Evolutionary conservation across 1,284 basidiomycete genomes (phyloP), one percentile per base, ranked within the genome.

Genomic region (Sporisorium iseilematis-ciliati): DNA sequence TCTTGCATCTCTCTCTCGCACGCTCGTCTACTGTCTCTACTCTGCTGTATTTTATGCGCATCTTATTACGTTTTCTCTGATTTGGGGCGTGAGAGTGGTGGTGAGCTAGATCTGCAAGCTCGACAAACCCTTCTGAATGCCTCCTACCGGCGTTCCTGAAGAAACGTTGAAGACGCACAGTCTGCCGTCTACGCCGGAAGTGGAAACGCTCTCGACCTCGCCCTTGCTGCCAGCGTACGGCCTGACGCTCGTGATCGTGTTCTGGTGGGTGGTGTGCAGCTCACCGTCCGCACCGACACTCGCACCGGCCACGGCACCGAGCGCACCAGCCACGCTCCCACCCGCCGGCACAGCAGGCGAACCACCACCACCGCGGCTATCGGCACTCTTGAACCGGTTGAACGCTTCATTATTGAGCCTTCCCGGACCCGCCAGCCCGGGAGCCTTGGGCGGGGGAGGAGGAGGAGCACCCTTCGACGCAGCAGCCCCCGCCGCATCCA

Each of bases 341-440:
- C 83, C 85, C 0, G 86, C 85, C 20, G 7, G 41, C 21, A 23
- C 50, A 52, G 5, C 55, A 7, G 87, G 83, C 46, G 87, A 85
- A 4, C 88, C 65, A 18, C 77, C 86, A 0, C 71, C 60, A 40
- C 97, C 97, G 53, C 94, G 91, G 59, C 90, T 90, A 84, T 99
- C 97, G 29, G 97, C 97, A 70, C 93, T 91, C 49, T 92, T 90
- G 91, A 99, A 99, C 41, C 93, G 91, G 81, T 94, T 93, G 88
- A 99, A 99, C 0, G 97, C 97, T 52, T 94, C 92, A 67, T 92
- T 92, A 87, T 96, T 97, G 65, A 99, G 89, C 25, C 94, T 89
- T 2, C 96, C 97, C 14, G 66, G 56, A 18, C 63, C 68, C 8
- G 69, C 45, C 4, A 82, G 64, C 45, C 72, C 75, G 18, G 77